Evolutionary conservation across 805 yeast genomes (phyloP).

Genomic region (Monosporozyma siamensis): DNA sequence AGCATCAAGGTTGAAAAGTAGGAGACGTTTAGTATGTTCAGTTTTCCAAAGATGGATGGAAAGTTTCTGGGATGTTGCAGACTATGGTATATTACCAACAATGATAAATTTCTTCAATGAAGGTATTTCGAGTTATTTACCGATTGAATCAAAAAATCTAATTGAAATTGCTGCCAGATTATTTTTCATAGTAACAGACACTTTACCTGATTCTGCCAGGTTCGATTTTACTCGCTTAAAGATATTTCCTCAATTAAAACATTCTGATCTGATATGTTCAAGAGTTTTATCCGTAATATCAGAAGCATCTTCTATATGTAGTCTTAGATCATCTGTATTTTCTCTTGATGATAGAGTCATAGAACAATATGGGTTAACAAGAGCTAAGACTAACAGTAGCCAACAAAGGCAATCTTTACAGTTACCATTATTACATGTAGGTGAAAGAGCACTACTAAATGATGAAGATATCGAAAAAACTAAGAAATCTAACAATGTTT

Average conservation of each 20-base stretch:
- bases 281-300: slow-evolving; percentile 26
- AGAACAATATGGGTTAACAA: slow-evolving; percentile 48
- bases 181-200: slow-evolving; percentile 29
- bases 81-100: slow-evolving; percentile 54
- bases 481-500: slow-evolving; percentile 34
- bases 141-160: slow-evolving; percentile 54
- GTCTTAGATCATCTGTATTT: slow-evolving; percentile 18
- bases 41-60: slow-evolving; percentile 80
- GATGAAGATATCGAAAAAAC: slow-evolving; percentile 28
- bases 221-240: neutral
- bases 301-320: slow-evolving; percentile 26
- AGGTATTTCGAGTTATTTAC: slow-evolving; percentile 51
- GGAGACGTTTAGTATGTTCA: slow-evolving; percentile 59
- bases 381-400: slow-evolving; percentile 31
- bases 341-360: slow-evolving; percentile 40
- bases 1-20: slow-evolving; percentile 42
- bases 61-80: slow-evolving; percentile 75
- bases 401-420: slow-evolving; percentile 31
- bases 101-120: slow-evolving; percentile 73
- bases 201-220: neutral
- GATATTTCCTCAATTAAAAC: neutral
- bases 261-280: slow-evolving; percentile 7
- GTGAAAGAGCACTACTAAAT: slow-evolving; percentile 32
- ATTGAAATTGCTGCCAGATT: slow-evolving; percentile 55
- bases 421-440: slow-evolving; percentile 23